Percentiles rank a stretch among this genome's conserved stretches.
phyloP scores from a whole-genome alignment of 208 protist genomes.

The Wallacemonas sp. region DNA sequence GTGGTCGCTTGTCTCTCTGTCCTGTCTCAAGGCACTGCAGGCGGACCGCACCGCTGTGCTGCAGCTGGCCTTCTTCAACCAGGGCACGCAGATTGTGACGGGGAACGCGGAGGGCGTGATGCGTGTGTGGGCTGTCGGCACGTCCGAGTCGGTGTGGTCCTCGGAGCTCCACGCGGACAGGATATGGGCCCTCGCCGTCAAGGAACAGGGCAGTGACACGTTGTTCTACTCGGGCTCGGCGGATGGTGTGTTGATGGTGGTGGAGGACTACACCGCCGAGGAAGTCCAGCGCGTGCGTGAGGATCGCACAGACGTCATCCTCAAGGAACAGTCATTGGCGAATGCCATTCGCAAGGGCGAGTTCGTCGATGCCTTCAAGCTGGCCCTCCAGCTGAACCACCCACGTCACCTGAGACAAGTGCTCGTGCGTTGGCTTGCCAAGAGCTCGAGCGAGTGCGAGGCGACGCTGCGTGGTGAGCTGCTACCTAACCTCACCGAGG shows the following conservation, averaged over 20 bases:
- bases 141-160: slow-evolving; percentile 79
- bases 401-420: slow-evolving; percentile 87
- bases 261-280: slow-evolving; percentile 91
- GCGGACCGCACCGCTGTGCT: slow-evolving; percentile 72
- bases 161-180: slow-evolving; percentile 79
- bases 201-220: slow-evolving; percentile 33
- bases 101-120: slow-evolving; percentile 87
- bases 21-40: slow-evolving; percentile 86
- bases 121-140: slow-evolving; percentile 87
- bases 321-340: slow-evolving; percentile 83
- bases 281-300: slow-evolving; percentile 64
- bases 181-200: slow-evolving; percentile 78
- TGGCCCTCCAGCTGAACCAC: slow-evolving; percentile 85
- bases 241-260: slow-evolving; percentile 80
- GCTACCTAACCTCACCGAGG: slow-evolving; percentile 49
- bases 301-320: slow-evolving; percentile 61
- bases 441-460: slow-evolving; percentile 62
- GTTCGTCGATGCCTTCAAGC: slow-evolving; percentile 75
- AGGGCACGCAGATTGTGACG: slow-evolving; percentile 81
- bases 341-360: slow-evolving; percentile 78
- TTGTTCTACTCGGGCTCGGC: slow-evolving; percentile 82
- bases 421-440: slow-evolving; percentile 65
- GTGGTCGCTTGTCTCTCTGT: slow-evolving; percentile 83
- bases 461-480: slow-evolving; percentile 47
- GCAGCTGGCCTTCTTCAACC: slow-evolving; percentile 87